Evolutionary conservation across 1,139 yeast genomes (phyloP).

Genomic region (Tardiomyces blankii): DNA sequence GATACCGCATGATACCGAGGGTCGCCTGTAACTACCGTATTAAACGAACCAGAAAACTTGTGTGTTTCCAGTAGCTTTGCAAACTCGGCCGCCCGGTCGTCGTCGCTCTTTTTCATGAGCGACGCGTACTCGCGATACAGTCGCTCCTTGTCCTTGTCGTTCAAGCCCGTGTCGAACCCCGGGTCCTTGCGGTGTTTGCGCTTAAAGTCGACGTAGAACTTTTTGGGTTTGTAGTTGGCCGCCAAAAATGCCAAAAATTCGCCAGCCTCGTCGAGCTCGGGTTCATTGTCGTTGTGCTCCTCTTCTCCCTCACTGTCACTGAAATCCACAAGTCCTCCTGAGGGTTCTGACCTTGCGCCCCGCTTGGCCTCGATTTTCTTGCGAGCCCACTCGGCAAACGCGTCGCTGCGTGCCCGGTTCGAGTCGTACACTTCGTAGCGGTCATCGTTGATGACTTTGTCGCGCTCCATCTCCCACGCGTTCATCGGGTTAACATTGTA

Average conservation of each 20-base stretch:
- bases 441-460: conserved; percentile 30
- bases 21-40: background rate
- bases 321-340: background rate
- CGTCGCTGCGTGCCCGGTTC: conserved; percentile 25
- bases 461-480: conserved; percentile 38
- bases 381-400: conserved; percentile 35
- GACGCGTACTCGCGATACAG: conserved; percentile 26
- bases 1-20: background rate
- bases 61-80: background rate
- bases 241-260: conserved; percentile 26
- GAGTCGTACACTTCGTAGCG: conserved; percentile 29
- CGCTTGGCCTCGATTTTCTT: conserved; percentile 11
- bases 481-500: conserved; percentile 30
- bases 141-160: conserved; percentile 32
- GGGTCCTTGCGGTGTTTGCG: conserved; percentile 26
- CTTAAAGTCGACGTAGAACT: conserved; percentile 37
- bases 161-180: conserved; percentile 21
- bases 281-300: background rate
- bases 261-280: conserved; percentile 11
- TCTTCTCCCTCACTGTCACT: conserved; percentile 1
- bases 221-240: conserved; percentile 21
- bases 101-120: background rate
- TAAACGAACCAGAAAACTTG: background rate
- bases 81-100: conserved; percentile 1
- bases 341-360: conserved; percentile 2